Base-by-base conservation (phyloP, 2,329 filamentous ascomycete species). In the Pleomassaria siparia region DNA sequence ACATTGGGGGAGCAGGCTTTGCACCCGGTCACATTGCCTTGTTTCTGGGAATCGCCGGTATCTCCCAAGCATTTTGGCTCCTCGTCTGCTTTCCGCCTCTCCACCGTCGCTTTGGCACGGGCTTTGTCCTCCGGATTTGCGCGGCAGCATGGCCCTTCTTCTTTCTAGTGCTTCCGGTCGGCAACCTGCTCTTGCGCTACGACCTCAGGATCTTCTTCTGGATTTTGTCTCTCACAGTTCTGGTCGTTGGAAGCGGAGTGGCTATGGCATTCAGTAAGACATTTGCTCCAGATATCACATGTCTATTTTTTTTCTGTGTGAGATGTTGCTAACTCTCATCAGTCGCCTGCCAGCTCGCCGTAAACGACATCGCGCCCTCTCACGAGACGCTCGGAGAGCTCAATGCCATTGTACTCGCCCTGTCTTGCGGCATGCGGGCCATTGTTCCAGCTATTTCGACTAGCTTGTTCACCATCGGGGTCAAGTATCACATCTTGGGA, bases 281-380 rank as follows among this genome's bases (percentile, higher is more conserved):
- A 25, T 40, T 9, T 5, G 18, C 24, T 36, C 29, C 26, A n/a
- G n/a, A n/a, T n/a, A n/a, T n/a, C n/a, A n/a, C n/a, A n/a, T n/a
- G n/a, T n/a, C n/a, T n/a, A n/a, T n/a, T n/a, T n/a, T n/a, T n/a
- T n/a, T 46, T 26, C 32, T 12, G n/a, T 35, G 18, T 25, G 13
- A 32, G 10, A 21, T 10, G 26, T 25, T 12, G 15, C 25, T 50
- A 28, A 54, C 33, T 15, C 12, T n/a, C 16, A 13, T 21, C 37
- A 74, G 72, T 86, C 0, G 84, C 77, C 1, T 78, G 85, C 1
- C 87, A 91, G 73, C 81, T 92, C 8, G 83, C 83, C 0, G 63
- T 92, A 25, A 92, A 92, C 66, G 87, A 91, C 48, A 81, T 87
- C 2, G 79, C 84, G 0, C 89, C 89, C 0, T 82, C 77, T 9